Base-by-base conservation (phyloP, 1,284 basidiomycete genomes). In the Ustilago shanxiensis region DNA sequence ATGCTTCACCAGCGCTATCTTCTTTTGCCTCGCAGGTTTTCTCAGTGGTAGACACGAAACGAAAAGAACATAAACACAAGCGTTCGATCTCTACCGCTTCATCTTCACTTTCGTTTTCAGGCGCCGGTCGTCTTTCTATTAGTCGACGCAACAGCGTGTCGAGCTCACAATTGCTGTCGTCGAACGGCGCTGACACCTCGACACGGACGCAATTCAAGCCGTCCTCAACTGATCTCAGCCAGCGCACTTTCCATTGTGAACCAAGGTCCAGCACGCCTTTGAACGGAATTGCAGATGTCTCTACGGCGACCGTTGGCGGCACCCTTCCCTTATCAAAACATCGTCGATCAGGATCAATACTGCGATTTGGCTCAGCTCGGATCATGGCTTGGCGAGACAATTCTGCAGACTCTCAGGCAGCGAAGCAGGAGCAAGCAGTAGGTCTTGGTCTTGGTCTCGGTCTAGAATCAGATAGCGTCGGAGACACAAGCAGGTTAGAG, bases 311-410 rank as follows among this genome's bases (percentile, higher is more conserved):
- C 13, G 22, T 33, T 3, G 39, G 16, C 2, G 20, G 31, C 14
- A 20, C 39, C 11, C 8, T 35, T 37, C 24, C 60, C 14, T 6
- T 31, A 5, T 22, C 53, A 0, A 68, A 54, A 14, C 67, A 71
- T 35, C 56, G 68, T 8, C 73, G 73, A 20, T 76, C 73, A 1
- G 60, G 68, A 20, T 76, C 73, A 1, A 10, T 71, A 0, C 10
- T 76, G 31, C 58, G 49, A 9, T 60, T 63, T 20, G 62, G 65
- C 31, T 71, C 73, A 13, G 29, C 60, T 10, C 56, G 68, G 2
- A 60, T 64, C 54, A 14, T 65, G 52, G 64, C 60, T 14, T 71
- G 63, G 66, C 52, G 60, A 4, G 64, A 75, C 29, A 45, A 26
- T 3, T 59, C 52, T 24, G 49, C 53, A 18, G 22, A 24, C 7